A percentile compares a stretch with the other conserved stretches of the same genome.
phyloP scores from a whole-genome alignment of 345 rosid genomes.

The Erucastrum elatum region DNA sequence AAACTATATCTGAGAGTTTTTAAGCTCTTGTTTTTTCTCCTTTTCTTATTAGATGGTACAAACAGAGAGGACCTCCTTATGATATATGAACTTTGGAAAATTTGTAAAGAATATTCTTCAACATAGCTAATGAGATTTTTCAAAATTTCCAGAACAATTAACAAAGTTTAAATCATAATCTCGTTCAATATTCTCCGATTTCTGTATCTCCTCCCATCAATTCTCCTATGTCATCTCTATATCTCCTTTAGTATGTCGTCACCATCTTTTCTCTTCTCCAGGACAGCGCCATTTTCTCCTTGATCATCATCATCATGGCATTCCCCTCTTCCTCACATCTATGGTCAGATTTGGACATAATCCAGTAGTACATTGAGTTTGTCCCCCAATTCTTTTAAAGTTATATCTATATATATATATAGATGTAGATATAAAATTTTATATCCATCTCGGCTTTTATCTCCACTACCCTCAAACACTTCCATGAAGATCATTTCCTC shows the following conservation, averaged over 20 bases:
- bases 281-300: not conserved
- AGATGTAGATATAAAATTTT: not conserved
- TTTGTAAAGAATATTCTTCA: slow-evolving; percentile 9
- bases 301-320: not conserved
- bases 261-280: slow-evolving; percentile 10
- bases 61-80: slow-evolving; percentile 6
- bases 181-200: not conserved
- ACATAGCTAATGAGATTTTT: not conserved
- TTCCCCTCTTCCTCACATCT: not conserved
- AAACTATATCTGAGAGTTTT: slow-evolving; percentile 9
- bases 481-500: slow-evolving; percentile 67
- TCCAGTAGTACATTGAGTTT: not conserved
- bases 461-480: slow-evolving; percentile 67
- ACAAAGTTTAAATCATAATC: not conserved
- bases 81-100: slow-evolving; percentile 16
- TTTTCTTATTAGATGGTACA: not conserved
- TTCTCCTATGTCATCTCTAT: slow-evolving; percentile 29
- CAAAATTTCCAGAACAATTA: not conserved
- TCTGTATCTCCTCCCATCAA: not conserved
- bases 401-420: too few relatives aligned
- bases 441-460: slow-evolving; percentile 58
- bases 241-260: slow-evolving; percentile 4
- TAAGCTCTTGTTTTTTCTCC: not conserved
- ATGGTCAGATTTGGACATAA: not conserved
- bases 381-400: not conserved